phyloP scores from a whole-genome alignment of 1,139 yeast species.

The Kodamaea alishanica region DNA sequence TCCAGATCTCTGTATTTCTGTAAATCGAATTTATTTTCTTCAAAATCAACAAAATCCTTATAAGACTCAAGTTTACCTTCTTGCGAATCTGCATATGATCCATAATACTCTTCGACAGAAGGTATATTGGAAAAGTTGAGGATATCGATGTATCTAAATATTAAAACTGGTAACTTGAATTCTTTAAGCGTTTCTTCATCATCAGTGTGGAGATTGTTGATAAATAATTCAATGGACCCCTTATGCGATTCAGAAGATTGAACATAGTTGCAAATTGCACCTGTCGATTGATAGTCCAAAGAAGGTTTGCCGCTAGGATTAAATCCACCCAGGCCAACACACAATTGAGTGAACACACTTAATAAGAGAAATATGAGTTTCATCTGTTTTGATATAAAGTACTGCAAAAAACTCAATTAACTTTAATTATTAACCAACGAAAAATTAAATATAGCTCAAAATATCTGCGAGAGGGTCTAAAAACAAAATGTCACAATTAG shows the following conservation, averaged over 20 bases:
- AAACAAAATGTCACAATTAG: too few relatives aligned
- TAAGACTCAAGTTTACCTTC: conserved; percentile 12
- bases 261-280: conserved; percentile 10
- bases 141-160: conserved; percentile 26
- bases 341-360: too few relatives aligned
- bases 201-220: conserved; percentile 2
- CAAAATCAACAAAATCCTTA: conserved; percentile 12
- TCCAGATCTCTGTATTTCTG: conserved; percentile 3
- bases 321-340: too few relatives aligned
- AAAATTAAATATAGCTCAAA: too few relatives aligned
- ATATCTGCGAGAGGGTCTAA: too few relatives aligned
- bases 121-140: conserved; percentile 23
- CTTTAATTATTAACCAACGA: too few relatives aligned
- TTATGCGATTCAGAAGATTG: conserved; percentile 1
- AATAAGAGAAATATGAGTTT: too few relatives aligned
- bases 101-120: conserved; percentile 13
- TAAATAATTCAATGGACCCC: conserved; percentile 6
- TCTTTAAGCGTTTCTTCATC: conserved; percentile 4
- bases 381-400: too few relatives aligned
- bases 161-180: conserved; percentile 22
- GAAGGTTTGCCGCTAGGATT: too few relatives aligned
- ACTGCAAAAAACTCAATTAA: too few relatives aligned
- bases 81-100: conserved; percentile 8
- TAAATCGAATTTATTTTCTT: conserved; percentile 5
- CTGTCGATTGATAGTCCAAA: neutral